Evolutionary conservation across 129 eudicot species (phyloP).

Genomic region (Flaveria trinervia): DNA sequence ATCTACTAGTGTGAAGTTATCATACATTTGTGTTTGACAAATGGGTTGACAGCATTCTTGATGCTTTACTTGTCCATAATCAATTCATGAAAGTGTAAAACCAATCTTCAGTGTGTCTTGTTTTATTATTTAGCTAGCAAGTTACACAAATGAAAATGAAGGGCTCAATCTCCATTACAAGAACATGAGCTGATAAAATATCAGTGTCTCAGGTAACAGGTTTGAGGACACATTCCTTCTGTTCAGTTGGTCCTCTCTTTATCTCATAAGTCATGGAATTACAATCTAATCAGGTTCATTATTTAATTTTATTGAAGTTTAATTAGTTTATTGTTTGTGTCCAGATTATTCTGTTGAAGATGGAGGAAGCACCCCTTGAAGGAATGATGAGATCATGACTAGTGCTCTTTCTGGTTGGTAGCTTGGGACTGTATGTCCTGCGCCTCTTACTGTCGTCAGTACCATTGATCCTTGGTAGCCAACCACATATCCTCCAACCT

Average conservation of each 20-base stretch:
- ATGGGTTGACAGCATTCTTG: conserved; percentile 76
- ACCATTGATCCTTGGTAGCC: conserved; percentile 48
- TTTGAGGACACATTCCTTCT: conserved; percentile 12
- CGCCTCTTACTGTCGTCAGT: conserved; percentile 60
- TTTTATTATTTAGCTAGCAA: background rate
- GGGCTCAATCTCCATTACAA: background rate
- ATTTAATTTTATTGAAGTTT: conserved; percentile 1
- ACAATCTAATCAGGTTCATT: background rate
- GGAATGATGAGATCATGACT: conserved; percentile 53
- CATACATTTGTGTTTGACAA: conserved; percentile 40
- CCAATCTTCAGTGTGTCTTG: conserved; percentile 6
- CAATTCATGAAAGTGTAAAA: background rate
- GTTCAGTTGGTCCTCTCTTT: conserved; percentile 2
- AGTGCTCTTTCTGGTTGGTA: conserved; percentile 59
- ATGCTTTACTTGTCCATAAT: conserved; percentile 54
- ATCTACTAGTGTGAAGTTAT: background rate
- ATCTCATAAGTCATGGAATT: conserved; percentile 6
- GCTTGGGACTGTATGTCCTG: conserved; percentile 61
- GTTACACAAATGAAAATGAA: background rate
- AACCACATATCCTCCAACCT: conserved; percentile 73
- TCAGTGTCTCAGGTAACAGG: background rate
- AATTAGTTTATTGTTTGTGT: background rate
- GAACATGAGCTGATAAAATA: conserved; percentile 16
- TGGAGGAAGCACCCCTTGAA: conserved; percentile 51
- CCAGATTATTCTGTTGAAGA: conserved; percentile 23